Evolutionary conservation across 2,329 filamentous ascomycete genomes (phyloP), one percentile per base, ranked within the genome.

Genomic region (Cercospora beticola): DNA sequence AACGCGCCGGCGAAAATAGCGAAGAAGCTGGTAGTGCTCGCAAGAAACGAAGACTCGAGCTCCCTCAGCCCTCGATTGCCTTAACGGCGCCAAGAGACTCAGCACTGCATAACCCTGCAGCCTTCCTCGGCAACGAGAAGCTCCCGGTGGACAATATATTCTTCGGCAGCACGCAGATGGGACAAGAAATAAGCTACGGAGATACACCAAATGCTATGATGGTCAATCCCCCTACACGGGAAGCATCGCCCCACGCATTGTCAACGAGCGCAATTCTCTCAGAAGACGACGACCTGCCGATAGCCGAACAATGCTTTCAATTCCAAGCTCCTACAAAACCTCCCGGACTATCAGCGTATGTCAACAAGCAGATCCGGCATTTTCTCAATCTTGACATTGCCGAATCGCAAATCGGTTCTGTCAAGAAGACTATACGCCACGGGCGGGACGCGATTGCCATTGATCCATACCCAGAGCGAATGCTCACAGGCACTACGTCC

Each of bases 11-110:
- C 18, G 79, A 79, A 61, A 52, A 62, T 3, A 21, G 76, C 14
- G 69, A 77, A 8, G 64, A 77, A 33, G 78, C 79, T 62, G 56
- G 60, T 4, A 33, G 64, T 18, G 79, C 78, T 23, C 71, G 74
- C 12, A 80, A 80, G 69, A 76, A 78, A 9, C 77, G 79, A 40
- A 78, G 74, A 68, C 73, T 80, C 2, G 71, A 74, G 46, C 70
- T 77, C 14, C 54, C 64, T n/a, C 52, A 62, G 7, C 9, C 49
- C 7, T 30, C 60, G 56, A 18, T 36, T 36, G 58, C 52, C 16
- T 33, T 26, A 14, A 43, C 21, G 16, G n/a, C 23, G 21, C 40
- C 33, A 21, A 33, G 46, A 18, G 43, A 26, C 26, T 56, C 58
- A 56, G 36, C 40, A 26, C 33, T 26, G 23, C 12, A 12, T 30